phyloP scores from a whole-genome alignment of 768 basidiomycete species.

The Lactarius sanguifluus region DNA sequence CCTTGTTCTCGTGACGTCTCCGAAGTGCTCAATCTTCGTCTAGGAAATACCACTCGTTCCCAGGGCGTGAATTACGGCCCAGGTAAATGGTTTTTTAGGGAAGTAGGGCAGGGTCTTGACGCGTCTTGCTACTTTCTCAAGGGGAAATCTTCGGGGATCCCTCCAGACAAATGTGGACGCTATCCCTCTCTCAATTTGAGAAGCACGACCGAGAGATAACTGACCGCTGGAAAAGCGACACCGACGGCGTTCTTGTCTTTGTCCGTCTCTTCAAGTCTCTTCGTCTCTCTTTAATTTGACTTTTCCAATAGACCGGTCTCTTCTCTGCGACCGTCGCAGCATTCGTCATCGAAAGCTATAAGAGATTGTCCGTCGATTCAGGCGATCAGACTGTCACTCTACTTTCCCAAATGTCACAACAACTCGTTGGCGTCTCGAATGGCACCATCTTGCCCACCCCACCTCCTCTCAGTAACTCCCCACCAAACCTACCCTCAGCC shows the following conservation, averaged over 20 bases:
- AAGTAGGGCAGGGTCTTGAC: not conserved
- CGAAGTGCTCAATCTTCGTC: not conserved
- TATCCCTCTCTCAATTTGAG: slow-evolving; percentile 11
- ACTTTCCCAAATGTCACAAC: slow-evolving; percentile 6
- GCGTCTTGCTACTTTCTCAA: not conserved
- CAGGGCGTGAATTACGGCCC: not conserved
- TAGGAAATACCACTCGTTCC: not conserved
- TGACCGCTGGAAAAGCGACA: slow-evolving; percentile 1
- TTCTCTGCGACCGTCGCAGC: slow-evolving; percentile 13
- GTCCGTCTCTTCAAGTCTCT: not conserved
- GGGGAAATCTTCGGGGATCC: slow-evolving; percentile 9
- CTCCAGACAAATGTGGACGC: slow-evolving; percentile 12
- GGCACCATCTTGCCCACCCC: not conserved
- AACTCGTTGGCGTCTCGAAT: slow-evolving; percentile 3
- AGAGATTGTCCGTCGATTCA: not conserved
- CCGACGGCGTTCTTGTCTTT: slow-evolving; percentile 12
- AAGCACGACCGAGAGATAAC: slow-evolving; percentile 6
- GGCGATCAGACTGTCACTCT: slow-evolving; percentile 5
- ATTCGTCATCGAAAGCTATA: slow-evolving; percentile 5
- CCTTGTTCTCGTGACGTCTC: not conserved
- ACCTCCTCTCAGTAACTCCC: not conserved
- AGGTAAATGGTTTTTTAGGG: not conserved
- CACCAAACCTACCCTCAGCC: not conserved
- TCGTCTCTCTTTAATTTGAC: not conserved
- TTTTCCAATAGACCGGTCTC: slow-evolving; percentile 1